These are phyloP conservation scores for Kregervanrija pseudodelftensis DNA, from an alignment of 805 yeast species.

Conservation along the genomic window DNA sequence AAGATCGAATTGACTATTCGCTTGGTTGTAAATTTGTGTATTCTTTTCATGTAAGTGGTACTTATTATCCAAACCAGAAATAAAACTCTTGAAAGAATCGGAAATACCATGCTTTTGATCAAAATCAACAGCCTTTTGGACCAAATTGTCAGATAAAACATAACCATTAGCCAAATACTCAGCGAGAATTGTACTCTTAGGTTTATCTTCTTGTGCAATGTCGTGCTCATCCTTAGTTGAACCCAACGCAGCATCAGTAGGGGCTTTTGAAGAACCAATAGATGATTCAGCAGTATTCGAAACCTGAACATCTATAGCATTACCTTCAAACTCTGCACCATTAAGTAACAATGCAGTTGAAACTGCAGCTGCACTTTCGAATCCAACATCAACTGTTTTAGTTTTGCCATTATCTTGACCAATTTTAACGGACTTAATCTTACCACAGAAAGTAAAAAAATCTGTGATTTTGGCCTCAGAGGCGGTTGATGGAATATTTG, in stretches of 20 bases:
- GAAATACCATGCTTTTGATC: constrained; percentile 62
- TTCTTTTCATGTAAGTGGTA: constrained; percentile 55
- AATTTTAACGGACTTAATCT: constrained; percentile 31
- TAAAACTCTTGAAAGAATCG: constrained; percentile 47
- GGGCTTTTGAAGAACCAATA: constrained; percentile 5
- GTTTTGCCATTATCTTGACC: constrained; percentile 25
- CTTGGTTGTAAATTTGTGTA: constrained; percentile 22
- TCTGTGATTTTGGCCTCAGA: constrained; percentile 47
- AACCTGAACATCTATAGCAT: constrained; percentile 39
- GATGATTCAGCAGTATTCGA: constrained; percentile 12
- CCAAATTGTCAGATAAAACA: constrained; percentile 51
- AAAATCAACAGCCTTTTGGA: constrained; percentile 52
- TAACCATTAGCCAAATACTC: constrained; percentile 74
- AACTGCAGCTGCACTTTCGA: constrained; percentile 53
- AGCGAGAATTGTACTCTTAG: constrained; percentile 67
- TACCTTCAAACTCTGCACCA: constrained; percentile 67
- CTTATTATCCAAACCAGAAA: constrained; percentile 48
- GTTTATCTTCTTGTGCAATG: constrained; percentile 69
- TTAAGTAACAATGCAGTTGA: constrained; percentile 63
- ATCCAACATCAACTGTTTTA: constrained; percentile 41
- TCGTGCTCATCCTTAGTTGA: constrained; percentile 28
- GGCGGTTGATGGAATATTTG: constrained; percentile 46
- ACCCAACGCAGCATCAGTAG: constrained; percentile 10
- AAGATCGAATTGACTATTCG: constrained; percentile 36
- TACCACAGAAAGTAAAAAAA: constrained; percentile 74